A percentile compares a stretch with the other conserved stretches of the same genome.
Conservation (phyloP, 1,284 basidiomycete species). For the Boletellus sp. region DNA sequence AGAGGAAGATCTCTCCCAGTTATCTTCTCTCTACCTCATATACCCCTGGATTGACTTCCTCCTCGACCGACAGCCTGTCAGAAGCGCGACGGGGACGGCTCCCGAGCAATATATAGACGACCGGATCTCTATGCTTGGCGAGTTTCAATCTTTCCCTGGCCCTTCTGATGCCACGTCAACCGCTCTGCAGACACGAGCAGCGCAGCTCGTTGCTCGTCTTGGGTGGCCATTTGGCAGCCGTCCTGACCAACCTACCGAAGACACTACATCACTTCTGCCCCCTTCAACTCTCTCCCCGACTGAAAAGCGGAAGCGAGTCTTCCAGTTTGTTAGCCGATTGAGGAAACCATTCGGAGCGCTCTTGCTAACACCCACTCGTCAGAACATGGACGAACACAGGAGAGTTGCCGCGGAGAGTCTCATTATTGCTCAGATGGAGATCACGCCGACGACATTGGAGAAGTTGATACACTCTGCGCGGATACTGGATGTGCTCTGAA, state of each 20-base stretch:
- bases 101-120: neutral
- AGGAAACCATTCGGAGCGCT: constrained; percentile 3
- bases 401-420: constrained; percentile 3
- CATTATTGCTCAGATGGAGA: constrained; percentile 7
- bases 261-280: neutral
- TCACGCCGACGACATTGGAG: neutral
- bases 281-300: neutral
- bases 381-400: constrained; percentile 2
- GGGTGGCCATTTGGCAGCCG: neutral
- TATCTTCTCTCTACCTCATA: too few relatives aligned
- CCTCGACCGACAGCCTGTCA: neutral
- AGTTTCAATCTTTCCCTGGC: too few relatives aligned
- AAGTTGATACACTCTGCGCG: neutral
- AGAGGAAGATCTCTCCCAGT: too few relatives aligned
- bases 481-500: too few relatives aligned
- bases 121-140: too few relatives aligned
- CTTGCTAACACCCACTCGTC: neutral
- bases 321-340: neutral
- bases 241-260: neutral
- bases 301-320: neutral
- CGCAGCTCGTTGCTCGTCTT: neutral
- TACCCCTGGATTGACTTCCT: too few relatives aligned
- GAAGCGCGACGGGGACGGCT: neutral
- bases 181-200: neutral
- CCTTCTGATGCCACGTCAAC: neutral